phyloP scores from a whole-genome alignment of 768 basidiomycete species.

The Naganishia vishniacii region DNA sequence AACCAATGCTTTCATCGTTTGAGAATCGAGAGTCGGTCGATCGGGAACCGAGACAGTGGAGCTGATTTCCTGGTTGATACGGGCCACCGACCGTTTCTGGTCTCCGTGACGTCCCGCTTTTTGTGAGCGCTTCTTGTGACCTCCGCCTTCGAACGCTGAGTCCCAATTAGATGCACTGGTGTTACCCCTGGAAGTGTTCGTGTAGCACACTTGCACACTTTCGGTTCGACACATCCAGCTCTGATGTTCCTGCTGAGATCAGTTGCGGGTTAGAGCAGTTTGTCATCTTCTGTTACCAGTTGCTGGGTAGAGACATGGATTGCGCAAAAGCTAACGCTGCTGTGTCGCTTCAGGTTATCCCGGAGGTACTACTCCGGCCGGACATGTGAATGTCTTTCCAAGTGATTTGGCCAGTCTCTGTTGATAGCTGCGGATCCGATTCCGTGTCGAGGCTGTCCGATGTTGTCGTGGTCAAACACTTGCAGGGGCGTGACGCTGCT shows the following conservation, averaged over 20 bases:
- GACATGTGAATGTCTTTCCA: constrained; percentile 7
- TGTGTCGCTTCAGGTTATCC: constrained; percentile 4
- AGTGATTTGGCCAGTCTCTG: no score
- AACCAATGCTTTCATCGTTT: no score
- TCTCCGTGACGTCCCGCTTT: background rate
- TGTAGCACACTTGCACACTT: background rate
- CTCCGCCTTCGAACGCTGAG: background rate
- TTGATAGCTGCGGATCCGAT: no score
- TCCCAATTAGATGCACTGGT: background rate
- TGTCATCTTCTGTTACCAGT: background rate
- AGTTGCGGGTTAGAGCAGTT: background rate
- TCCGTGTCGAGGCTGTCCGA: no score
- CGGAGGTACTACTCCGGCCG: constrained; percentile 1
- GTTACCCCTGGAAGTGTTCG: background rate
- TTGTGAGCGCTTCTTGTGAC: background rate
- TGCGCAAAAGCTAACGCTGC: background rate
- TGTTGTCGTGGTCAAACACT: no score
- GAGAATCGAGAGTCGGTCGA: background rate
- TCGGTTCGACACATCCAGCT: background rate
- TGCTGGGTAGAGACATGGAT: constrained; percentile 12
- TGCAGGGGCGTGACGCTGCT: no score
- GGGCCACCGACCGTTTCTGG: background rate
- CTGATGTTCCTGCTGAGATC: constrained; percentile 7
- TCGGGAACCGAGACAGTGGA: background rate
- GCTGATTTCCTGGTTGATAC: background rate